These are phyloP conservation scores for Hippophae gyantsensis DNA, from an alignment of 306 rosid species.

Conservation along the genomic window DNA sequence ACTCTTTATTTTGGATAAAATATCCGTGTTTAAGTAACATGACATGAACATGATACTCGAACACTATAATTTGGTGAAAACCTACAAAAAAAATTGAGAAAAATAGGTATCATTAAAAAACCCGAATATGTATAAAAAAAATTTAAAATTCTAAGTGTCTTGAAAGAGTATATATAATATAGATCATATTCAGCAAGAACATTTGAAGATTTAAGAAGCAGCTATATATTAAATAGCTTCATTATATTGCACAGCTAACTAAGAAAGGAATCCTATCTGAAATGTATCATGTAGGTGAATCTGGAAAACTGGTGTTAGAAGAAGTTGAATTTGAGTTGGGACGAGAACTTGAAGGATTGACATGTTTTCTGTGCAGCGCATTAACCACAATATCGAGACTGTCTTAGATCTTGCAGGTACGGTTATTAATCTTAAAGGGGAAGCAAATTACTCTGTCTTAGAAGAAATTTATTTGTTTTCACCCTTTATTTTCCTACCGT, in stretches of 20 bases:
- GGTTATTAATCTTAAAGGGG: slow-evolving; percentile 10
- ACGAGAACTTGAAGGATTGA: slow-evolving; percentile 96
- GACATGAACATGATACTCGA: too few species aligned
- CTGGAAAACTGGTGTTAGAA: slow-evolving; percentile 91
- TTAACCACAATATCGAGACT: slow-evolving; percentile 91
- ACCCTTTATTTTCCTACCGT: too few species aligned
- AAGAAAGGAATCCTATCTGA: neutral
- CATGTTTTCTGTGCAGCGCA: slow-evolving; percentile 97
- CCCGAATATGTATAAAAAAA: too few species aligned
- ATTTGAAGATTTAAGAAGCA: too few species aligned
- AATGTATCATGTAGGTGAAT: slow-evolving; percentile 53
- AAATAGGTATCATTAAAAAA: too few species aligned
- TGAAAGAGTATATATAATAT: too few species aligned
- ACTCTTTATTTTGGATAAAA: too few species aligned
- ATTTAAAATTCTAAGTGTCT: too few species aligned
- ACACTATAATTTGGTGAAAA: too few species aligned
- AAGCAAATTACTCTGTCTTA: slow-evolving; percentile 3
- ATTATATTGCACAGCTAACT: neutral
- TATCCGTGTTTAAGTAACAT: too few species aligned
- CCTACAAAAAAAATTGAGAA: too few species aligned
- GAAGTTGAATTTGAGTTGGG: slow-evolving; percentile 90
- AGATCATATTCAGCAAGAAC: too few species aligned
- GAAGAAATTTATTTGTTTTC: neutral
- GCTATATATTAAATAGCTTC: neutral
- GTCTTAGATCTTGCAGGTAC: slow-evolving; percentile 87